A percentile compares a stretch with the other conserved stretches of the same genome.
These are phyloP conservation scores for Dendrobium nobile DNA, from an alignment of 106 monocot species.

Conservation along the genomic window DNA sequence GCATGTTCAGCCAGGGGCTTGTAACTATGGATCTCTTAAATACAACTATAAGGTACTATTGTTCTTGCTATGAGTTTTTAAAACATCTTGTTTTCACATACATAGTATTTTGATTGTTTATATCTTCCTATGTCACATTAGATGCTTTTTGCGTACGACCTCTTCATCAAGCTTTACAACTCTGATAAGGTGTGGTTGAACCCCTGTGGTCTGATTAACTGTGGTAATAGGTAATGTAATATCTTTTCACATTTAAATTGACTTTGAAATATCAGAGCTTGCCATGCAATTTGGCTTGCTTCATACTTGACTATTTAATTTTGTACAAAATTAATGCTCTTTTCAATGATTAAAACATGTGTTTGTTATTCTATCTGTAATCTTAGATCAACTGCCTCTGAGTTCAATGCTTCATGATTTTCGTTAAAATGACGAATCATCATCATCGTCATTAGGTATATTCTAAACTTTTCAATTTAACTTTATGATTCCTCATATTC, in stretches of 20 bases:
- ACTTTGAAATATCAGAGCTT: neutral
- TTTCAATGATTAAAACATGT: no score
- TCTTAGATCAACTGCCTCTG: no score
- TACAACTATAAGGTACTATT: constrained; percentile 22
- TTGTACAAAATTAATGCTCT: no score
- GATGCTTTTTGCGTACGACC: constrained; percentile 68
- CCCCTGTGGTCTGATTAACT: constrained; percentile 76
- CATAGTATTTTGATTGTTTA: neutral
- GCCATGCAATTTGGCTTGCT: neutral
- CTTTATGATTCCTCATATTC: no score
- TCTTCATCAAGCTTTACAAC: constrained; percentile 68
- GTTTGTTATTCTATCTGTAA: no score
- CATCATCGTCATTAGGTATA: no score
- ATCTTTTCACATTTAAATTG: neutral
- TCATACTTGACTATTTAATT: no score
- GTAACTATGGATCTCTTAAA: constrained; percentile 8
- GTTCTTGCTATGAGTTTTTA: neutral
- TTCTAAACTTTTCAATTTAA: no score
- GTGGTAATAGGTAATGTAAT: constrained; percentile 72
- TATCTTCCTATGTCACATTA: constrained; percentile 38
- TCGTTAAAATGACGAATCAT: no score
- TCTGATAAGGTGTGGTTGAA: constrained; percentile 51
- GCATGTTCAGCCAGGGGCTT: constrained; percentile 14
- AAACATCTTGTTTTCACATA: neutral
- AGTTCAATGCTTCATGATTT: no score